Percentiles rank a stretch among this genome's conserved stretches.
These are phyloP conservation scores for Rhodotorula paludigena DNA, from an alignment of 768 basidiomycete genomes.

Conservation along the genomic window DNA sequence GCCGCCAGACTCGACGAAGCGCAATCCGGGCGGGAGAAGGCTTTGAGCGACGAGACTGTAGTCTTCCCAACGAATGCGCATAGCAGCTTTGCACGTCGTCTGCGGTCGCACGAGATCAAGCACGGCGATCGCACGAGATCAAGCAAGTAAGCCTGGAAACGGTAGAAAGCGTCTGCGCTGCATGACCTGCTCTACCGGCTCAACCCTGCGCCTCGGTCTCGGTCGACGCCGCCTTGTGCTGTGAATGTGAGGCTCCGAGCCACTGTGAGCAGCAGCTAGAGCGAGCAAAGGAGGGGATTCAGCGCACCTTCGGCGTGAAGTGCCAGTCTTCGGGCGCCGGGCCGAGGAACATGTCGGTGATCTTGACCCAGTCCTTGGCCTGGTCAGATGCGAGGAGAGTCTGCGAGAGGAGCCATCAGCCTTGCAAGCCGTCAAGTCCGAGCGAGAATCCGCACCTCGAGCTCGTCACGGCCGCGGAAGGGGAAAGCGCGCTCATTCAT, in stretches of 20 bases:
- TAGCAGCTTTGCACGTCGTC: no score
- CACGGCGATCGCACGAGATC: background rate
- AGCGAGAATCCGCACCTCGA: constrained; percentile 57
- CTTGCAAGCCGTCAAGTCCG: background rate
- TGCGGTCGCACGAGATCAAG: background rate
- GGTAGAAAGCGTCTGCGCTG: background rate
- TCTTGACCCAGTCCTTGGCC: constrained; percentile 82
- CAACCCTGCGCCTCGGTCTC: constrained; percentile 15
- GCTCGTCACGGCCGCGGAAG: constrained; percentile 78
- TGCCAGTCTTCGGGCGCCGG: constrained; percentile 29
- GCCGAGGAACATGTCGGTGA: constrained; percentile 52
- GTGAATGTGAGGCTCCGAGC: background rate
- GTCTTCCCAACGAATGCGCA: no score
- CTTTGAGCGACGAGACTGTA: background rate
- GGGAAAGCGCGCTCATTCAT: constrained; percentile 89
- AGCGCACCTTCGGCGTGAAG: constrained; percentile 24
- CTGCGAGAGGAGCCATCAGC: constrained; percentile 46
- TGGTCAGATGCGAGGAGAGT: constrained; percentile 73
- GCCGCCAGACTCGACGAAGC: background rate
- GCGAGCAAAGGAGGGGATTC: background rate
- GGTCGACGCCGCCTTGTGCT: constrained; percentile 12
- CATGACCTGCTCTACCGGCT: background rate
- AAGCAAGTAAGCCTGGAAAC: background rate
- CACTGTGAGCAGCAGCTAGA: no score
- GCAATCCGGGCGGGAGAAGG: background rate